Percentiles rank a stretch among this genome's conserved stretches.
phyloP scores from a whole-genome alignment of 257 asterid genomes.

The Plantago major region DNA sequence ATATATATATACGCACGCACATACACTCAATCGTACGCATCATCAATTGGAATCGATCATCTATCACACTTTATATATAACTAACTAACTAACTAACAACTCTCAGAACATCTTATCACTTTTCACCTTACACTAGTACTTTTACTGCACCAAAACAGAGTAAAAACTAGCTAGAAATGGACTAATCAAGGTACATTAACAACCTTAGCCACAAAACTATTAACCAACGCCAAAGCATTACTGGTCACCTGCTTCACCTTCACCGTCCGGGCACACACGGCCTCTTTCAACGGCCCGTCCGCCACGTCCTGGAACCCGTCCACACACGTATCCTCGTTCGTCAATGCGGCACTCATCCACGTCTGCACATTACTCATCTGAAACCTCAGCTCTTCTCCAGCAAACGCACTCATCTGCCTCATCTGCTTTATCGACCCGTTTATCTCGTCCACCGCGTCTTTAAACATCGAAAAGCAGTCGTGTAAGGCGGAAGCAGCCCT shows the following conservation, averaged over 20 bases:
- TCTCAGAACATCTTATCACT: no score
- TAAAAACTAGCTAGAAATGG: no score
- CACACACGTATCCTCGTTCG: constrained; percentile 81
- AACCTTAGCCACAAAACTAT: constrained; percentile 45
- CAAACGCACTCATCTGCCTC: constrained; percentile 12
- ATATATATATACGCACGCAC: no score
- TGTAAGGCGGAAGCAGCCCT: constrained; percentile 53
- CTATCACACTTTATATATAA: no score
- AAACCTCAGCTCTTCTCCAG: constrained; percentile 57
- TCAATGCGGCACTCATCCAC: constrained; percentile 96
- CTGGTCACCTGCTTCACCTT: constrained; percentile 41
- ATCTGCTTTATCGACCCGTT: constrained; percentile 38
- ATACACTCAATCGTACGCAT: no score
- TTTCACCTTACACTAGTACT: no score
- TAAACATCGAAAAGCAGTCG: constrained; percentile 60
- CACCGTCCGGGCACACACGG: not conserved
- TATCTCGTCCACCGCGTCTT: constrained; percentile 67
- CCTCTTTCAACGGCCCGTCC: constrained; percentile 35
- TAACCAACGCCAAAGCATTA: constrained; percentile 79
- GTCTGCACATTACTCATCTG: constrained; percentile 87
- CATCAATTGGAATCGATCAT: no score
- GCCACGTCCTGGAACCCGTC: constrained; percentile 68
- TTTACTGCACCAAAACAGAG: no score
- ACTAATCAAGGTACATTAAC: constrained; percentile 2
- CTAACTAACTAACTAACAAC: no score